Conservation (phyloP, 73 alveolate genomes). For the Paramecium primaurelia region DNA sequence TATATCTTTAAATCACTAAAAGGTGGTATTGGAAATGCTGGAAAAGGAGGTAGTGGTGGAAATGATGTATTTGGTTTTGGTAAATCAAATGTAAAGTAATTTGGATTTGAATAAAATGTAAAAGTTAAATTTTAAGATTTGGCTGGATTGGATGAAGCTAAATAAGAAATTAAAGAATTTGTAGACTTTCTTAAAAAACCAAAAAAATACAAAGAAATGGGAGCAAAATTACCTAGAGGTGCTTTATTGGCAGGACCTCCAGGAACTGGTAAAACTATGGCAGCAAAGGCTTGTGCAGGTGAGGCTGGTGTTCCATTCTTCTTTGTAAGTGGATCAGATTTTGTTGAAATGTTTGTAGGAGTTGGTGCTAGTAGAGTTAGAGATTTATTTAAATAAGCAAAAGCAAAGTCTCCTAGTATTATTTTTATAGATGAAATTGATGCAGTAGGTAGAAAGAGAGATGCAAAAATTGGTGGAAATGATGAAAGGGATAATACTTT, state of each 20-base stretch:
- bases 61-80: constrained; percentile 58
- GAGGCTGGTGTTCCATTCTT: constrained; percentile 94
- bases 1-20: constrained; percentile 24
- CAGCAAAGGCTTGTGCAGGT: constrained; percentile 97
- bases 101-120: constrained; percentile 68
- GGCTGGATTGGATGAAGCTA: constrained; percentile 84
- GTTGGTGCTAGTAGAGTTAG: constrained; percentile 91
- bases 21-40: constrained; percentile 42
- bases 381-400: constrained; percentile 85
- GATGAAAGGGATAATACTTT: constrained; percentile 87
- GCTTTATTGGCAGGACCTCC: constrained; percentile 95
- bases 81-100: constrained; percentile 40
- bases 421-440: constrained; percentile 94
- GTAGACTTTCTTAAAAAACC: constrained; percentile 85
- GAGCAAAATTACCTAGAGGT: constrained; percentile 95
- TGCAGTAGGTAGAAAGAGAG: constrained; percentile 81
- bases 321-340: constrained; percentile 84
- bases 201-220: constrained; percentile 73
- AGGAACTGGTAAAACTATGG: constrained; percentile 89
- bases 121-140: constrained; percentile 76
- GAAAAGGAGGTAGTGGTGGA: constrained; percentile 61
- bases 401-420: constrained; percentile 75
- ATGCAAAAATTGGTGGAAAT: constrained; percentile 71
- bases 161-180: constrained; percentile 78
- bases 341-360: constrained; percentile 92